A percentile compares a stretch with the other conserved stretches of the same genome.
These are phyloP conservation scores for Xanthoceras sorbifolium DNA, from an alignment of 345 rosid genomes.

Conservation along the genomic window DNA sequence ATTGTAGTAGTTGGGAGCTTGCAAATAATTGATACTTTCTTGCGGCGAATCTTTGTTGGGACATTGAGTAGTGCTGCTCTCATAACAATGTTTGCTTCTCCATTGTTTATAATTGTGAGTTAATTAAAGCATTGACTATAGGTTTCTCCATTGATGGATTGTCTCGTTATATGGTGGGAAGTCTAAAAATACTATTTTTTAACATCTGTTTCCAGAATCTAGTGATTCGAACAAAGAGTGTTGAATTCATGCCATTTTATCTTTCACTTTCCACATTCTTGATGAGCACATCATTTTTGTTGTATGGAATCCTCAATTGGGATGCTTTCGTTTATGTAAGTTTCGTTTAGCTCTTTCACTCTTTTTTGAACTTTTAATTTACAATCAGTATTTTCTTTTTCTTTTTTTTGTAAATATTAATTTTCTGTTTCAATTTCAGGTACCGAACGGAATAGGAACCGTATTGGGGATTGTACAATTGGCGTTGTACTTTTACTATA, in stretches of 20 bases:
- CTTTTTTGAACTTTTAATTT: not conserved
- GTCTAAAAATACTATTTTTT: not conserved
- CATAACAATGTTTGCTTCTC: constrained; percentile 90
- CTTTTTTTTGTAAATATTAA: not conserved
- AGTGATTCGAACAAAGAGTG: constrained; percentile 78
- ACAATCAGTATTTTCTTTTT: not conserved
- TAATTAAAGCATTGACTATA: not conserved
- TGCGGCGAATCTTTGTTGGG: constrained; percentile 61
- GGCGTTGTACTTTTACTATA: constrained; percentile 60
- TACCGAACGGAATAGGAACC: constrained; percentile 84
- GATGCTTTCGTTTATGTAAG: constrained; percentile 78
- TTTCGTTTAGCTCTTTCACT: constrained; percentile 6
- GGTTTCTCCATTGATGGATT: not conserved
- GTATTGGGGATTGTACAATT: constrained; percentile 74
- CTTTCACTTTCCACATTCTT: constrained; percentile 86
- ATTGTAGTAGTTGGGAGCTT: constrained; percentile 58
- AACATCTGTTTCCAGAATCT: constrained; percentile 51
- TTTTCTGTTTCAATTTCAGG: constrained; percentile 46
- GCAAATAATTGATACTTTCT: constrained; percentile 39
- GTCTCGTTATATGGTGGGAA: not conserved
- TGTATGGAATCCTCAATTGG: constrained; percentile 63
- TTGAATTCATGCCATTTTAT: constrained; percentile 91
- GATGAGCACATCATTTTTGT: constrained; percentile 74
- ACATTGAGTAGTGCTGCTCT: constrained; percentile 66
- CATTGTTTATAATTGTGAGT: constrained; percentile 86